These are phyloP conservation scores for Pseudocercospora cruenta DNA, from an alignment of 2,329 filamentous ascomycete genomes.

Conservation along the genomic window DNA sequence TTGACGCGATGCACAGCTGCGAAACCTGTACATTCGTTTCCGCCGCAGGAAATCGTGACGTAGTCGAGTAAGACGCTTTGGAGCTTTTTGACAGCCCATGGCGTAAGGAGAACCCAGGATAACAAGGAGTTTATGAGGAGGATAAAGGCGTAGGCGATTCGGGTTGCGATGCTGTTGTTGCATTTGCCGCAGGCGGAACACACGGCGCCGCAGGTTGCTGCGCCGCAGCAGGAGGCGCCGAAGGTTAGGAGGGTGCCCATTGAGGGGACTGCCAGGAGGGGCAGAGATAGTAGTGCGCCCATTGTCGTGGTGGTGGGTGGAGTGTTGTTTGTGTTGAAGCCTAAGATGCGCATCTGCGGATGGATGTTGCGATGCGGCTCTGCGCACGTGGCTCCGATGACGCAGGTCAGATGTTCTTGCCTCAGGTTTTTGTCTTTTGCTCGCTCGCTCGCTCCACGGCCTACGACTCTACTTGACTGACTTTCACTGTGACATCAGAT, in stretches of 20 bases:
- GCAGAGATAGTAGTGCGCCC: constrained; percentile 89
- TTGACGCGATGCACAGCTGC: constrained; percentile 97
- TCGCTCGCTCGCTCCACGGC: no score
- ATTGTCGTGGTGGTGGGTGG: constrained; percentile 55
- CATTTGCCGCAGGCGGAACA: constrained; percentile 97
- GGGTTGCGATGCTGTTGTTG: constrained; percentile 94
- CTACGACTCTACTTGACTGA: not conserved
- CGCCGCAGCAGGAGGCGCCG: constrained; percentile 90
- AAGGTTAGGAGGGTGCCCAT: constrained; percentile 79
- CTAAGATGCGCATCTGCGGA: not conserved
- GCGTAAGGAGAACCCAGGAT: constrained; percentile 98
- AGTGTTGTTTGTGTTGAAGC: constrained; percentile 2
- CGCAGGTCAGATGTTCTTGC: not conserved
- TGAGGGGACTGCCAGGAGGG: constrained; percentile 85
- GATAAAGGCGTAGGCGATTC: constrained; percentile 82
- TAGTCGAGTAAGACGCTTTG: constrained; percentile 92
- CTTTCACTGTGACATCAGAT: not conserved
- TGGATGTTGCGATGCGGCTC: not conserved
- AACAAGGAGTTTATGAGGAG: constrained; percentile 95
- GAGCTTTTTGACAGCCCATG: constrained; percentile 96
- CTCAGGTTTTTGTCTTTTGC: not conserved
- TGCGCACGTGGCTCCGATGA: not conserved
- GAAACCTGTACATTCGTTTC: constrained; percentile 91
- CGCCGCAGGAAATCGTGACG: constrained; percentile 85
- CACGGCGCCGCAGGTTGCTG: constrained; percentile 89